These are phyloP conservation scores for Ascocoryne sarcoides DNA, from an alignment of 2,329 filamentous ascomycete genomes.

Conservation along the genomic window DNA sequence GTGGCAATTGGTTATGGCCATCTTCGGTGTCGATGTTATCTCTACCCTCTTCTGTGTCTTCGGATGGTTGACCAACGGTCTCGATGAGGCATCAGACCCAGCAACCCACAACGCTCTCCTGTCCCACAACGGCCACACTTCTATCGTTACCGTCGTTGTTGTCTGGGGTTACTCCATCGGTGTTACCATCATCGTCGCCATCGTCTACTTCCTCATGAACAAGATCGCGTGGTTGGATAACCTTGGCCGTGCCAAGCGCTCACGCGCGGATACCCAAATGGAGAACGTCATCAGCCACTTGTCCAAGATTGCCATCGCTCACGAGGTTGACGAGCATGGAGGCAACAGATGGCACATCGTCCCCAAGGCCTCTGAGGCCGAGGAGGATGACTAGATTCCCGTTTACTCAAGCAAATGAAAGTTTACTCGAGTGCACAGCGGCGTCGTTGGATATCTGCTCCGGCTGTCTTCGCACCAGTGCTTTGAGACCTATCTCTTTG, in stretches of 20 bases:
- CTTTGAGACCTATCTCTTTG: not conserved
- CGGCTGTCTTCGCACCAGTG: not conserved
- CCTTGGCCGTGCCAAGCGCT: slow-evolving; percentile 54
- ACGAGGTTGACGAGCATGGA: slow-evolving; percentile 42
- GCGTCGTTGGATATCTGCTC: not conserved
- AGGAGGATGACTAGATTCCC: slow-evolving; percentile 27
- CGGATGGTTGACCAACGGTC: slow-evolving; percentile 58
- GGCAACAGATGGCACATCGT: slow-evolving; percentile 20
- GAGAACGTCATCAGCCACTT: slow-evolving; percentile 59
- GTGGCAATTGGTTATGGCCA: slow-evolving; percentile 64
- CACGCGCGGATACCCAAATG: slow-evolving; percentile 51
- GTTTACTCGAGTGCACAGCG: not conserved
- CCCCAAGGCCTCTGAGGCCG: slow-evolving; percentile 24
- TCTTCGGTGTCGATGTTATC: slow-evolving; percentile 61
- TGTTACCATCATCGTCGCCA: slow-evolving; percentile 56
- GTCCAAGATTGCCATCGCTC: slow-evolving; percentile 53
- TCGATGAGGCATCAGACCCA: slow-evolving; percentile 30
- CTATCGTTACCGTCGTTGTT: slow-evolving; percentile 53
- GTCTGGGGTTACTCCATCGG: slow-evolving; percentile 60
- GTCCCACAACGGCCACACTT: slow-evolving; percentile 34
- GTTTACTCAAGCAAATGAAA: not conserved
- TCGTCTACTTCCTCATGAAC: slow-evolving; percentile 56
- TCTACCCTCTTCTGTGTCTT: slow-evolving; percentile 68
- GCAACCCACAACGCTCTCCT: slow-evolving; percentile 30
- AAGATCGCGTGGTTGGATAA: slow-evolving; percentile 49